A percentile compares a stretch with the other conserved stretches of the same genome.
Conservation (phyloP, 1,284 basidiomycete genomes). For the Apiotrichum mycotoxinovorans region DNA sequence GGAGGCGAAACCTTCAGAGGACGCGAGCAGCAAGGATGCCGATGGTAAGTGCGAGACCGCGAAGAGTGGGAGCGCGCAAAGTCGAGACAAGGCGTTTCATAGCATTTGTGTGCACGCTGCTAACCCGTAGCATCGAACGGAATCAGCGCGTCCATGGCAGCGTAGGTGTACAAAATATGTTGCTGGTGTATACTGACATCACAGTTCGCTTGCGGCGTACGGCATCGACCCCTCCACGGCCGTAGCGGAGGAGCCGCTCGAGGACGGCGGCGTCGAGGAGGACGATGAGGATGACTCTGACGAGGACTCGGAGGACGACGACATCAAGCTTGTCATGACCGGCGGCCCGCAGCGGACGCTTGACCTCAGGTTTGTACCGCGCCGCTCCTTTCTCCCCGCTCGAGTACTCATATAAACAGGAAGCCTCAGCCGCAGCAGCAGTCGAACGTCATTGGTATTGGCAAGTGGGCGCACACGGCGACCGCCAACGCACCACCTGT, state of each 20-base stretch:
- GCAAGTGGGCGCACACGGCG: slow-evolving; percentile 47
- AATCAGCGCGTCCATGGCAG: slow-evolving; percentile 31
- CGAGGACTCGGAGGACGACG: slow-evolving; percentile 49
- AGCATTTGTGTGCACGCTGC: no score
- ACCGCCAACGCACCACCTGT: slow-evolving; percentile 29
- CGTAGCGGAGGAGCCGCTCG: slow-evolving; percentile 26
- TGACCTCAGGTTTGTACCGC: slow-evolving; percentile 29
- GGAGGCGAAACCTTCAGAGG: slow-evolving; percentile 4
- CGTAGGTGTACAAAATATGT: slow-evolving; percentile 17
- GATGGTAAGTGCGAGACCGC: neutral
- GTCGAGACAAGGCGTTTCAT: neutral
- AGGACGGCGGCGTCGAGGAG: slow-evolving; percentile 40
- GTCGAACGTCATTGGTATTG: slow-evolving; percentile 44
- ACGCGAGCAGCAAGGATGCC: slow-evolving; percentile 5
- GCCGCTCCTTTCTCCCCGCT: neutral
- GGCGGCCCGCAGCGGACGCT: slow-evolving; percentile 26
- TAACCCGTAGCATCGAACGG: slow-evolving; percentile 4
- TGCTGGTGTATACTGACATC: neutral
- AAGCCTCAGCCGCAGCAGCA: slow-evolving; percentile 37
- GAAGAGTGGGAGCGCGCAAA: no score
- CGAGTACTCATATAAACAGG: slow-evolving; percentile 15
- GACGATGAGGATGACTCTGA: slow-evolving; percentile 38
- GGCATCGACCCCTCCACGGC: slow-evolving; percentile 39
- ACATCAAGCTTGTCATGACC: slow-evolving; percentile 49
- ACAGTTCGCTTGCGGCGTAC: slow-evolving; percentile 44